phyloP scores from a whole-genome alignment of 1,284 basidiomycete genomes.

The Sanghuangporus baumii region DNA sequence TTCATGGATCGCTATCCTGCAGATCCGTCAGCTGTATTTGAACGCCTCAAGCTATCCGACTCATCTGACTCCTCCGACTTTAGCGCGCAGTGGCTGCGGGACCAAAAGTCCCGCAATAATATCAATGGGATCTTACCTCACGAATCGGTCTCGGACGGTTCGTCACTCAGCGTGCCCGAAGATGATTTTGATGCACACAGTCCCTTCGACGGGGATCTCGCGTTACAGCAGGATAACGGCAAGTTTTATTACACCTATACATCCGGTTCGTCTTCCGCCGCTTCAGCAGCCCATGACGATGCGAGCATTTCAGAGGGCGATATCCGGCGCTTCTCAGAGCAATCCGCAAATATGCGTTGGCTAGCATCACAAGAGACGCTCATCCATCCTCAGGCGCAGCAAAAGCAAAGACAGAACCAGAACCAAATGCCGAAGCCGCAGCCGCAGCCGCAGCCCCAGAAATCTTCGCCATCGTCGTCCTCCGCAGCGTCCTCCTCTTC shows the following conservation, averaged over 20 bases:
- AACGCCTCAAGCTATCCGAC: conserved; percentile 49
- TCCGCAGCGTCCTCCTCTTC: conserved; percentile 20
- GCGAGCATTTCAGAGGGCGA: conserved; percentile 23
- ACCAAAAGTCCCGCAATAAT: conserved; percentile 67
- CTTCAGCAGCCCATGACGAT: conserved; percentile 28
- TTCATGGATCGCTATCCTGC: conserved; percentile 17
- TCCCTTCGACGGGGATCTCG: conserved; percentile 47
- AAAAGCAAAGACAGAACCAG: neutral
- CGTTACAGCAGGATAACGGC: conserved; percentile 55
- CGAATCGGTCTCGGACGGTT: conserved; percentile 41
- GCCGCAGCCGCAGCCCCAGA: conserved; percentile 16
- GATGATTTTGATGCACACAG: conserved; percentile 16
- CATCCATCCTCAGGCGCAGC: neutral
- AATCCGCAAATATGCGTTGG: conserved; percentile 57
- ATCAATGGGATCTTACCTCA: conserved; percentile 25
- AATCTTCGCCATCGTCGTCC: conserved; percentile 11
- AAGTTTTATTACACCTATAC: conserved; percentile 76
- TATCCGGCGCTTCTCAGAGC: conserved; percentile 23
- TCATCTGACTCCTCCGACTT: conserved; percentile 51
- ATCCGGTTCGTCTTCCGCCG: conserved; percentile 39
- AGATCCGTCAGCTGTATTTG: conserved; percentile 48
- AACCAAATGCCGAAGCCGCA: neutral
- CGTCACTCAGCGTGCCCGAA: conserved; percentile 29
- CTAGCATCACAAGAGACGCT: conserved; percentile 41
- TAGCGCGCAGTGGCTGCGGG: conserved; percentile 75